These are phyloP conservation scores for Cichorium intybus DNA, from an alignment of 140 eudicot species.

Conservation along the genomic window DNA sequence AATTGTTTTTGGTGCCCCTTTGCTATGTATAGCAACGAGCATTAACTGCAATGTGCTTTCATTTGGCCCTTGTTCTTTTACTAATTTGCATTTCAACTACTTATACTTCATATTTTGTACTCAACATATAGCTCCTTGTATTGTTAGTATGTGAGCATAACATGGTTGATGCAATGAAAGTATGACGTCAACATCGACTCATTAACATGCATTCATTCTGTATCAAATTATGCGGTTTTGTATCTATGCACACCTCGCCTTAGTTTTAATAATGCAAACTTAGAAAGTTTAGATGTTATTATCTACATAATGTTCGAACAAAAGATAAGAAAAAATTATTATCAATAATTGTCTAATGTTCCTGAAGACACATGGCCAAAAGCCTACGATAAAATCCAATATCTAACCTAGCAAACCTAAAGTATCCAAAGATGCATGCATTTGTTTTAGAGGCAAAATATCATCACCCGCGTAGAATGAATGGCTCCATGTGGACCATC, in stretches of 20 bases:
- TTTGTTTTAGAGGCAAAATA: background rate
- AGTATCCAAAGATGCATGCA: conserved; percentile 8
- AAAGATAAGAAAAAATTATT: too few species aligned
- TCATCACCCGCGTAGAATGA: too few species aligned
- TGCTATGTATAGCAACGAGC: conserved; percentile 13
- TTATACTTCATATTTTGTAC: background rate
- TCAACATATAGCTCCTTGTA: too few species aligned
- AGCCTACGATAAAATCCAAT: background rate
- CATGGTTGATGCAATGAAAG: background rate
- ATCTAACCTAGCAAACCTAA: conserved; percentile 10
- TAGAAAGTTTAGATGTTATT: background rate
- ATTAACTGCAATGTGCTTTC: background rate
- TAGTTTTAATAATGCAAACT: too few species aligned
- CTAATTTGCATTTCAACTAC: background rate
- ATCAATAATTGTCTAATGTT: background rate
- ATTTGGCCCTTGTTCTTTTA: conserved; percentile 9
- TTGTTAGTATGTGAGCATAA: background rate
- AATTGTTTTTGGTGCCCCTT: conserved; percentile 13
- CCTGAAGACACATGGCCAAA: background rate
- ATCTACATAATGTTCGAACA: background rate
- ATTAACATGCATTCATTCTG: background rate
- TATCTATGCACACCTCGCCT: too few species aligned
- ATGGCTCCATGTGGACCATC: conserved; percentile 1
- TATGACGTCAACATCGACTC: background rate
- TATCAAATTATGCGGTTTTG: background rate